These are phyloP conservation scores for Venturia nashicola DNA, from an alignment of 2,329 filamentous ascomycete genomes.

Conservation along the genomic window DNA sequence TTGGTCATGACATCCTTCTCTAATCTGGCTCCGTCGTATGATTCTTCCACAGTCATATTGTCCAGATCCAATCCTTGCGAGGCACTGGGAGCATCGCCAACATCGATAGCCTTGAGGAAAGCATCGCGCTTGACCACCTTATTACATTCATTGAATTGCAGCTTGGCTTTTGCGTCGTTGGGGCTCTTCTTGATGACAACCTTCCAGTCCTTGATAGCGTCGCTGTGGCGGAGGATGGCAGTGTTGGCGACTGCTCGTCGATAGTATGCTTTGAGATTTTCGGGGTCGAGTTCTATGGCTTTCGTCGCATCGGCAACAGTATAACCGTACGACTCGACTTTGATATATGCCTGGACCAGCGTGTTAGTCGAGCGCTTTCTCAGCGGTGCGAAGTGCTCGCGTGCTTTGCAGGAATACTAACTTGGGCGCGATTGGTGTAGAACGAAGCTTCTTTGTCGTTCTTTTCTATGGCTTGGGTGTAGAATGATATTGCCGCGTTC, in stretches of 20 bases:
- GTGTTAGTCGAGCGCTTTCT: neutral
- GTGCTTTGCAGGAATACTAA: slow-evolving; percentile 31
- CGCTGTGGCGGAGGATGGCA: slow-evolving; percentile 77
- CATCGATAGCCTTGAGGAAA: slow-evolving; percentile 90
- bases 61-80: slow-evolving; percentile 84
- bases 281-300: slow-evolving; percentile 78
- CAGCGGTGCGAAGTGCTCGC: slow-evolving; percentile 13
- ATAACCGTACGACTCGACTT: slow-evolving; percentile 89
- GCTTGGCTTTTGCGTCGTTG: slow-evolving; percentile 75
- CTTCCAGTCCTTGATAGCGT: slow-evolving; percentile 86
- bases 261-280: slow-evolving; percentile 93
- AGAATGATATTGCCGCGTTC: slow-evolving; percentile 67
- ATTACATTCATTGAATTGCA: slow-evolving; percentile 86
- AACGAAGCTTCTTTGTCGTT: slow-evolving; percentile 78
- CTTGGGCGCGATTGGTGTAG: slow-evolving; percentile 91
- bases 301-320: slow-evolving; percentile 83
- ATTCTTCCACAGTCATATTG: slow-evolving; percentile 66
- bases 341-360: slow-evolving; percentile 65
- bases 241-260: slow-evolving; percentile 83
- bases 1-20: slow-evolving; percentile 61
- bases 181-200: slow-evolving; percentile 80
- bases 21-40: slow-evolving; percentile 74
- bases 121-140: slow-evolving; percentile 86
- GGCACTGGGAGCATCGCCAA: slow-evolving; percentile 83
- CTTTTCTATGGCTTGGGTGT: slow-evolving; percentile 75